Conservation (phyloP, 805 yeast genomes). For the Dipodascus albidus region DNA sequence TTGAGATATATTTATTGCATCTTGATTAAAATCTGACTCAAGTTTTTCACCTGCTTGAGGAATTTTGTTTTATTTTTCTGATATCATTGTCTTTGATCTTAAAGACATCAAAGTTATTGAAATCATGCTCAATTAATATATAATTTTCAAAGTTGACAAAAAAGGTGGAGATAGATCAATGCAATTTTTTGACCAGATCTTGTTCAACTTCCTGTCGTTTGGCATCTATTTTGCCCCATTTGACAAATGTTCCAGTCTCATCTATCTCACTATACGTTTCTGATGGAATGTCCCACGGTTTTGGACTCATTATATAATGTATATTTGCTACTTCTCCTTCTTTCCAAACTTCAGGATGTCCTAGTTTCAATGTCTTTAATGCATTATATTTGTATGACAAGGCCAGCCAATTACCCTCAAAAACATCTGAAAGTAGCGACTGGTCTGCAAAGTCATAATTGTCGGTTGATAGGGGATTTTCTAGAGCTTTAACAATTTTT, state of each 20-base stretch:
- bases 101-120: too few species aligned
- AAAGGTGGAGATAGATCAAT: too few species aligned
- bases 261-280: constrained; percentile 26
- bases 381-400: constrained; percentile 44
- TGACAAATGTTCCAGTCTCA: constrained; percentile 36
- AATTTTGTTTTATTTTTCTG: too few species aligned
- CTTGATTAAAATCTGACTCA: too few species aligned
- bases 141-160: too few species aligned
- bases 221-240: constrained; percentile 43
- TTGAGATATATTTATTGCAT: too few species aligned
- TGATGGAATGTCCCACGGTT: constrained; percentile 47
- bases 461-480: constrained; percentile 28
- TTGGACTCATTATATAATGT: constrained; percentile 47
- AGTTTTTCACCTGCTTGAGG: too few species aligned
- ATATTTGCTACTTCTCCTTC: constrained; percentile 40
- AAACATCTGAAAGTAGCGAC: constrained; percentile 42
- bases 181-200: too few species aligned
- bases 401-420: constrained; percentile 38
- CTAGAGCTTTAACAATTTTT: constrained; percentile 32
- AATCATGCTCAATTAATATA: too few species aligned
- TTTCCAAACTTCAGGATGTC: constrained; percentile 39
- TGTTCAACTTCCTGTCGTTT: too few species aligned
- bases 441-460: constrained; percentile 49
- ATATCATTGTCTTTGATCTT: too few species aligned
- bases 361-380: constrained; percentile 37